Evolutionary conservation across 176 grass and related monocot genomes (phyloP), one percentile per base, ranked within the genome.

Genomic region (Pontederia crassipes): DNA sequence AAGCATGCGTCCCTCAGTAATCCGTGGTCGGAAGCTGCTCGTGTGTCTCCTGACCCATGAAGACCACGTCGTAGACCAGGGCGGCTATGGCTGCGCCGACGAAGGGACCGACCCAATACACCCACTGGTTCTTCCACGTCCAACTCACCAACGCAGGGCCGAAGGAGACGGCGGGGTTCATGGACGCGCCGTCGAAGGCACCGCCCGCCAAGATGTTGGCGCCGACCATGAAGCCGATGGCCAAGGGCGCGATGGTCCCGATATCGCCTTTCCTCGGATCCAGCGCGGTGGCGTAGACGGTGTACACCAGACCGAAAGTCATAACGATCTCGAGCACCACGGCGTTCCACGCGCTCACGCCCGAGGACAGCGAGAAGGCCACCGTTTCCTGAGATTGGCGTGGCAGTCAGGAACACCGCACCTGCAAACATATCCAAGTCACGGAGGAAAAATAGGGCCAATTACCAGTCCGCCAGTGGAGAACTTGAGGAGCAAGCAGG

Each of bases 261-360:
- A 91, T 45, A 67, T 72, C 73, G 6, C 79, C 83, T 70, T 72
- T 83, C 73, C 69, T 91, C 46, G 87, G 83, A 57, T 91, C 88
- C 17, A 91, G 17, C 0, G 88, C 88, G 0, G 88, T 91, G 3
- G 88, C 88, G 71, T 91, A 91, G 10, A 91, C 87, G 0, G 87
- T 91, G 87, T 91, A 86, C 0, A 91, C 88, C 20, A 91, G 80
- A 7, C 88, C 88, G 58, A 91, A 91, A 10, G 88, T 91, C 88
- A 91, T 91, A n/a, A 86, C 88, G 52, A 83, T 72, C 80, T 91
- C 88, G 1, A 91, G 58, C 17, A 83, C 83, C 17, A 92, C 57
- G 0, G 84, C 89, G 47, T 88, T 85, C 89, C 78, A 79, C 24
- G 77, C 81, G 12, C 75, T 75, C 10, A 94, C 81, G 29, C 72